Percentiles rank a stretch among this genome's conserved stretches.
phyloP scores from a whole-genome alignment of 2,329 filamentous ascomycete genomes.

The Calonectria hawksworthii region DNA sequence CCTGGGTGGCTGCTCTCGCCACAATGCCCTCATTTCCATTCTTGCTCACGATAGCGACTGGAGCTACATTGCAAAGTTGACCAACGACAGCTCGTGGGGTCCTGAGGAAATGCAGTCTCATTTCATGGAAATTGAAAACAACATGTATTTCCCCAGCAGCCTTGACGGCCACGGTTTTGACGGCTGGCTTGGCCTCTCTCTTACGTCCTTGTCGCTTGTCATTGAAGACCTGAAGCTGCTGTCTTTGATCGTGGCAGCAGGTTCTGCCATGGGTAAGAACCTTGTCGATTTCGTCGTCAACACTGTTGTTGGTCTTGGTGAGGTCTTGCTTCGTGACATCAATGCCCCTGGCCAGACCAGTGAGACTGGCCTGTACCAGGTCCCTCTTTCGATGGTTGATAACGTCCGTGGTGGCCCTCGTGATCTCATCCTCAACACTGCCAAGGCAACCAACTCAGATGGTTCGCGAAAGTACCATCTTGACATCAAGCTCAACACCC shows the following conservation, averaged over 20 bases:
- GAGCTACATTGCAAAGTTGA: slow-evolving; percentile 55
- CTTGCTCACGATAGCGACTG: slow-evolving; percentile 58
- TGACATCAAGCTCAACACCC: slow-evolving; percentile 44
- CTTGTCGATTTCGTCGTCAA: slow-evolving; percentile 33
- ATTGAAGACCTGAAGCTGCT: slow-evolving; percentile 48
- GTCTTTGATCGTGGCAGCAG: slow-evolving; percentile 44
- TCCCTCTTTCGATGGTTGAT: slow-evolving; percentile 69
- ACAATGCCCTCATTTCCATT: slow-evolving; percentile 56
- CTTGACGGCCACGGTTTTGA: slow-evolving; percentile 58
- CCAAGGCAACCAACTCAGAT: slow-evolving; percentile 38
- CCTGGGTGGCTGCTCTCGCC: slow-evolving; percentile 56
- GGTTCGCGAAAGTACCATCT: slow-evolving; percentile 47
- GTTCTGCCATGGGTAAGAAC: slow-evolving; percentile 44
- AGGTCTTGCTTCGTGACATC: slow-evolving; percentile 46
- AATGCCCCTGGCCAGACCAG: slow-evolving; percentile 41
- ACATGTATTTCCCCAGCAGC: slow-evolving; percentile 55
- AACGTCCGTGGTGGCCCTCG: slow-evolving; percentile 67
- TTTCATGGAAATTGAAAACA: slow-evolving; percentile 58
- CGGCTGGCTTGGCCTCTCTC: slow-evolving; percentile 51
- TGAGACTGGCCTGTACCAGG: slow-evolving; percentile 62
- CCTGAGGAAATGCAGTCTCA: slow-evolving; percentile 57
- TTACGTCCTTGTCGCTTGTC: slow-evolving; percentile 40
- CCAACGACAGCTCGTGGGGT: slow-evolving; percentile 59
- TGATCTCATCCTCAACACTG: slow-evolving; percentile 64
- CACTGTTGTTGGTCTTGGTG: slow-evolving; percentile 41